Evolutionary conservation across 176 grass and related monocot genomes (phyloP), one percentile per base, ranked within the genome.

Genomic region (Zoysia pacifica): DNA sequence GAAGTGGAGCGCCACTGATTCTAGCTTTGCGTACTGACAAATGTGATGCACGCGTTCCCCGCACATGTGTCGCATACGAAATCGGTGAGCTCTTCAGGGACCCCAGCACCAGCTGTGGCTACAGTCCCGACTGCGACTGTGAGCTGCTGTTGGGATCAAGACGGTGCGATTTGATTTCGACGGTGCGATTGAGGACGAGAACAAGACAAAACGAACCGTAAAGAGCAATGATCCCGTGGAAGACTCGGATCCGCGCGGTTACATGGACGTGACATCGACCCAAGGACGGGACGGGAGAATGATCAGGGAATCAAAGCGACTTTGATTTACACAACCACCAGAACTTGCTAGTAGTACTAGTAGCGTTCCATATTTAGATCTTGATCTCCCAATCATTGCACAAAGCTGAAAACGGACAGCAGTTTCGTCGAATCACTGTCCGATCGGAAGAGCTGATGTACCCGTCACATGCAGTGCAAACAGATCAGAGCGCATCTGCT

Each of bases 351-450:
- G 53, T 9, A 47, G 6, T 81, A 28, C 28, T 28, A 28, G 28
- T 28, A 28, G 28, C 0, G 28, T 28, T 28, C 28, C 28, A 28
- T 28, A 28, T 28, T 28, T 28, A 47, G 77, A 89, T 81, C 67
- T 51, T 51, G 64, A 85, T 81, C 61, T 67, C 66, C 79, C 67
- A 67, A 73, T 77, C 82, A 85, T 89, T 72, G 53, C 54, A 51
- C 56, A 14, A 36, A 43, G 43, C 55, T 58, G 1, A 16, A 58
- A 58, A 58, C 16, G 1, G 68, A 62, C 47, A 78, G n/a, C 60
- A 67, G 50, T 68, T 45, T 45, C 70, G 9, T 49, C 45, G 59
- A 62, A 62, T 35, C 59, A 11, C 35, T 86, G 78, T 89, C 83
- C 65, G 64, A 65, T 59, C 55, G 5, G 6, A 6, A 19, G 58